A percentile compares a stretch with the other conserved stretches of the same genome.
phyloP scores from a whole-genome alignment of 2,329 filamentous ascomycete genomes.

The Clonostachys chloroleuca region DNA sequence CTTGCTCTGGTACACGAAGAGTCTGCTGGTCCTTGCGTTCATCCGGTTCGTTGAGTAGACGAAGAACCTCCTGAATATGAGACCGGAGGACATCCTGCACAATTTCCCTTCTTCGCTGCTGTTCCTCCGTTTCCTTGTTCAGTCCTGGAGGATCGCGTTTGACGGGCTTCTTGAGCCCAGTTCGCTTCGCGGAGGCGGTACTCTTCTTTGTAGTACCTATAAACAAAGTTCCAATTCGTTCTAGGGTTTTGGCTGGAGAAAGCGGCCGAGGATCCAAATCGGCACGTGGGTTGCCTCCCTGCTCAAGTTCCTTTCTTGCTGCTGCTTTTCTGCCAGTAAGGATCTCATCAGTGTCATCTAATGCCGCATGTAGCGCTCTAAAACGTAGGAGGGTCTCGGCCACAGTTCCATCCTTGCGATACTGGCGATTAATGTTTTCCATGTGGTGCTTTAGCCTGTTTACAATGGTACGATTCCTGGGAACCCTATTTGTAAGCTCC shows the following conservation, averaged over 20 bases:
- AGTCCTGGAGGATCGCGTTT: neutral
- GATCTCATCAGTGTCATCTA: constrained; percentile 36
- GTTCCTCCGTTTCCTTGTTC: constrained; percentile 6
- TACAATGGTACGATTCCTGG: constrained; percentile 13
- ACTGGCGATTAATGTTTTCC: constrained; percentile 10
- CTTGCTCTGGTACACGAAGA: constrained; percentile 7
- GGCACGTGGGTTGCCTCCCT: neutral
- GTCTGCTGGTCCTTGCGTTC: constrained; percentile 14
- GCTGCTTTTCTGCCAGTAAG: constrained; percentile 21
- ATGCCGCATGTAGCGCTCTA: constrained; percentile 29
- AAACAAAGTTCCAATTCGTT: neutral
- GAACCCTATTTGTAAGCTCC: constrained; percentile 5
- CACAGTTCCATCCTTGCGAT: constrained; percentile 7
- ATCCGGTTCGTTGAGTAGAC: constrained; percentile 35
- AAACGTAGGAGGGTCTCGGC: constrained; percentile 25
- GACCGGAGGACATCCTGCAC: constrained; percentile 41
- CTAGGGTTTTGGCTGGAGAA: neutral
- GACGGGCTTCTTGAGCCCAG: neutral
- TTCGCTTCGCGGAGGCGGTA: neutral
- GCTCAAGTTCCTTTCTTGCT: constrained; percentile 5
- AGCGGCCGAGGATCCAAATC: neutral
- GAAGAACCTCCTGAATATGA: constrained; percentile 43
- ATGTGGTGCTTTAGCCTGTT: constrained; percentile 16
- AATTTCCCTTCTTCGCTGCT: constrained; percentile 20
- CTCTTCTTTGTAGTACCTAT: too few relatives aligned